Base-by-base conservation (phyloP, 331 rosid species). In the Ulmus americana region DNA sequence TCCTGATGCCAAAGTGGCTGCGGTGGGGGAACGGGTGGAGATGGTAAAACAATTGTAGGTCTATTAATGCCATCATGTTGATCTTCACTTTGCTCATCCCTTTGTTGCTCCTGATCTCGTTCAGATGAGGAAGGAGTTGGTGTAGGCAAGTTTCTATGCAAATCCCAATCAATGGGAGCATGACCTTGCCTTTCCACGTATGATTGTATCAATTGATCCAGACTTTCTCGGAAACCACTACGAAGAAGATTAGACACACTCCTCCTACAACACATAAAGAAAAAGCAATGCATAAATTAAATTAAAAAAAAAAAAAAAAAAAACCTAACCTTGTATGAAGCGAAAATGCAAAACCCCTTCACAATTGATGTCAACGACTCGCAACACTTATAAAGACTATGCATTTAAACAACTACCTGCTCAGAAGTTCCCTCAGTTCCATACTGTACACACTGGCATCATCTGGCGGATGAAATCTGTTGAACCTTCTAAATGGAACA, bases 161-260 rank as follows among this genome's bases (percentile, higher is more conserved):
- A 85, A 90, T 94, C 96, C 99, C 99, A 94, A 80, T 94, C 97
- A 69, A 94, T 82, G 59, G 97, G 99, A 20, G 97, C 74, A 67
- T 76, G 90, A 64, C 95, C 86, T 86, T 84, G 96, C 88, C 99
- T 90, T 78, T 87, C 96, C 43, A 90, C 99, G 49, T 94, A 94
- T 2, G 99, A 94, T 78, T 94, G 97, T 65, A 94, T 94, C 70
- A 94, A 80, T 15, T 94, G 99, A 75, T 94, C 99, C 75, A 94
- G 77, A 82, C 97, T 94, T 87, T 94, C 99, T 7, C 97, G 99
- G 76, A 94, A 94, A 18, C 99, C 97, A 59, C 99, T 94, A 8
- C 92, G 99, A 72, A 94, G 99, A 82, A 94, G 99, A 79, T 90
- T 94, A 28, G 99, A 94, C 70, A 94, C 99, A 71, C 99, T 94